Evolutionary conservation across 495 filamentous ascomycete genomes (phyloP).

Genomic region (Coniosporium apollinis): DNA sequence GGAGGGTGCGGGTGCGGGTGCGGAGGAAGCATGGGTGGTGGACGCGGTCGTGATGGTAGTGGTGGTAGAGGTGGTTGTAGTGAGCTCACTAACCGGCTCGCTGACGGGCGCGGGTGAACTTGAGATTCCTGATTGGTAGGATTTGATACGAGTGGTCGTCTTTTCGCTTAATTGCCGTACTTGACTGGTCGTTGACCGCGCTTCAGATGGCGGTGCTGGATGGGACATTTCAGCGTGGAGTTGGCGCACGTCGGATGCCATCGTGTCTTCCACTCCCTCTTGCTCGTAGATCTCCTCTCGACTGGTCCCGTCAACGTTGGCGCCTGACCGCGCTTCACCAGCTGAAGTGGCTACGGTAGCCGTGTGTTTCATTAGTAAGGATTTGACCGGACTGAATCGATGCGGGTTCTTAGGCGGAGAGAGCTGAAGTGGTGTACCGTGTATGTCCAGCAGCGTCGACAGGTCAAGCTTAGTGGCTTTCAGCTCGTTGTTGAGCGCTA

Average conservation of each 20-base stretch:
- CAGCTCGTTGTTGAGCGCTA: too few species aligned
- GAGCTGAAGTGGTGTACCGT: slow-evolving; percentile 6
- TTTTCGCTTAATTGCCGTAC: too few species aligned
- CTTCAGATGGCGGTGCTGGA: background rate
- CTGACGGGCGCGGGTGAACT: slow-evolving; percentile 2
- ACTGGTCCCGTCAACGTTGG: slow-evolving; percentile 5
- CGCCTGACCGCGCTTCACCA: background rate
- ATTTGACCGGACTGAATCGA: background rate
- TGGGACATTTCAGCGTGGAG: slow-evolving; percentile 9
- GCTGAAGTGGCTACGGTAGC: slow-evolving; percentile 3
- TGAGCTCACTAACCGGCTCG: background rate
- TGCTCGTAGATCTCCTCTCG: background rate
- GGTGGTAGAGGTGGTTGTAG: background rate
- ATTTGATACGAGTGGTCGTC: background rate
- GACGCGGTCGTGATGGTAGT: slow-evolving; percentile 1
- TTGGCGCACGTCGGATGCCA: slow-evolving; percentile 7
- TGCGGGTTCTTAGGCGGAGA: too few species aligned
- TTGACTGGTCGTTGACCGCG: background rate
- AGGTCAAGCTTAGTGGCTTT: slow-evolving; percentile 6
- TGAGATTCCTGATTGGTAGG: background rate
- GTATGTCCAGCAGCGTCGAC: slow-evolving; percentile 5
- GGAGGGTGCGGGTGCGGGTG: slow-evolving; percentile 11
- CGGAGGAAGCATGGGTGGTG: slow-evolving; percentile 5
- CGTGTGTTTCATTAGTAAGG: slow-evolving; percentile 1
- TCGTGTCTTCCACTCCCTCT: background rate